A percentile compares a stretch with the other conserved stretches of the same genome.
Evolutionary conservation across 345 rosid genomes (phyloP).

Genomic region (Dimocarpus longan): DNA sequence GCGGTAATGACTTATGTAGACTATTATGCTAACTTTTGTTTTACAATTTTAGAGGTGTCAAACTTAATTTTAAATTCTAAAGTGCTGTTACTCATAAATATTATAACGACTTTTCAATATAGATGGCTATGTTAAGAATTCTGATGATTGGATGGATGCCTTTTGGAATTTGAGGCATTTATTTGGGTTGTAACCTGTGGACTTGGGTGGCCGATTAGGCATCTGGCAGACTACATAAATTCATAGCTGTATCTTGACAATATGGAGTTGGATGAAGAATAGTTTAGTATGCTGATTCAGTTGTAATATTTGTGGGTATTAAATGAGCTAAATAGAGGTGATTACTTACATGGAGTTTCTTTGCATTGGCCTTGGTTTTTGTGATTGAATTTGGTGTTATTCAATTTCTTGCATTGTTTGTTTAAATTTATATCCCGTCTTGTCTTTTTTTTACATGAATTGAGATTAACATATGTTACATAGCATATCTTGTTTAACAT

Average conservation of each 20-base stretch:
- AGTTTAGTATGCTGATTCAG: not conserved
- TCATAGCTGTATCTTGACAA: not conserved
- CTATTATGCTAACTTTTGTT: not conserved
- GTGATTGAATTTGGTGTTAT: not conserved
- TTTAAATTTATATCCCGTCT: no score
- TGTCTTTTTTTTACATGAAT: not conserved
- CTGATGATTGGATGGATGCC: not conserved
- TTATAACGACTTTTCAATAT: not conserved
- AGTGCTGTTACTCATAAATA: not conserved
- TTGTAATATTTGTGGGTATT: not conserved
- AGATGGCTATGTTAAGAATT: not conserved
- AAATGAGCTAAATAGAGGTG: not conserved
- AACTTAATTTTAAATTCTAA: not conserved
- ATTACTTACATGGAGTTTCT: not conserved
- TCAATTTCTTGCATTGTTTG: not conserved
- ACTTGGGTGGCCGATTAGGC: not conserved
- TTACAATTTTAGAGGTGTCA: constrained; percentile 2
- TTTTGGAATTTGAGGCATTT: not conserved
- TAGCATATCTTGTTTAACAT: not conserved
- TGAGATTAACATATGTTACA: not conserved
- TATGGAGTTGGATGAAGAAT: not conserved
- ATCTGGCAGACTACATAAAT: not conserved
- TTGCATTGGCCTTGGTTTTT: not conserved
- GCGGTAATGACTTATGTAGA: constrained; percentile 47
- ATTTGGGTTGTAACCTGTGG: not conserved